These are phyloP conservation scores for Huntiella moniliformis DNA, from an alignment of 2,329 filamentous ascomycete species.

Conservation along the genomic window DNA sequence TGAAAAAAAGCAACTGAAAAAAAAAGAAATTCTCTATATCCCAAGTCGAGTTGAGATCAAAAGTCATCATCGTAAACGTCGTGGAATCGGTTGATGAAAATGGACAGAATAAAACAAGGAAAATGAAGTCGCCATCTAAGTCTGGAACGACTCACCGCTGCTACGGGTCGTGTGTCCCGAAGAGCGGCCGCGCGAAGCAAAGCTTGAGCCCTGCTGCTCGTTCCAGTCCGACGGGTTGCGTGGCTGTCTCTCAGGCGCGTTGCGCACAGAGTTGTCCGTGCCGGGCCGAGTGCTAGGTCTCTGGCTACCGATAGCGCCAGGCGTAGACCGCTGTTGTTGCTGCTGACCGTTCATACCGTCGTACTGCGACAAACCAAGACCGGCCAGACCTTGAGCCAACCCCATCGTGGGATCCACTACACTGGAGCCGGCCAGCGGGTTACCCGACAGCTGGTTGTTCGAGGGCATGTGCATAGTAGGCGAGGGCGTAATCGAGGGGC, in stretches of 20 bases:
- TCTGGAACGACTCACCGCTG: slow-evolving; percentile 31
- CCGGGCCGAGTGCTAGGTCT: slow-evolving; percentile 24
- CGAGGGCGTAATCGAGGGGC: slow-evolving; percentile 8
- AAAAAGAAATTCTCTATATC: background rate
- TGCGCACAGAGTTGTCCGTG: slow-evolving; percentile 20
- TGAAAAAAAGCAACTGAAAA: background rate
- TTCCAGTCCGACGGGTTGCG: slow-evolving; percentile 38
- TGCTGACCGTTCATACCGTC: slow-evolving; percentile 1
- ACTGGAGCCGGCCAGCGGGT: slow-evolving; percentile 14
- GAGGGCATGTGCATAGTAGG: slow-evolving; percentile 20
- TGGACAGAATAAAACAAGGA: background rate
- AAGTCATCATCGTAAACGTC: slow-evolving; percentile 11
- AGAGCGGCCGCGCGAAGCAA: slow-evolving; percentile 32
- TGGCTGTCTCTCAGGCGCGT: slow-evolving; percentile 42
- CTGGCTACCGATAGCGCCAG: slow-evolving; percentile 48
- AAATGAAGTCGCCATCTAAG: background rate
- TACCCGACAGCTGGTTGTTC: slow-evolving; percentile 14
- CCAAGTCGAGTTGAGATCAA: slow-evolving; percentile 1
- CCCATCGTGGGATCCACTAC: slow-evolving; percentile 8
- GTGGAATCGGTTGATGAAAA: background rate
- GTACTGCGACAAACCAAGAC: slow-evolving; percentile 7
- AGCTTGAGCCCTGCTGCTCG: slow-evolving; percentile 30
- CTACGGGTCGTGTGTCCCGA: slow-evolving; percentile 44
- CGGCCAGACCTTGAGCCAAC: slow-evolving; percentile 4
- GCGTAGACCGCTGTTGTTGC: slow-evolving; percentile 26